A percentile compares a stretch with the other conserved stretches of the same genome.
phyloP scores from a whole-genome alignment of 1,284 basidiomycete genomes.

The Tilletia walkeri region DNA sequence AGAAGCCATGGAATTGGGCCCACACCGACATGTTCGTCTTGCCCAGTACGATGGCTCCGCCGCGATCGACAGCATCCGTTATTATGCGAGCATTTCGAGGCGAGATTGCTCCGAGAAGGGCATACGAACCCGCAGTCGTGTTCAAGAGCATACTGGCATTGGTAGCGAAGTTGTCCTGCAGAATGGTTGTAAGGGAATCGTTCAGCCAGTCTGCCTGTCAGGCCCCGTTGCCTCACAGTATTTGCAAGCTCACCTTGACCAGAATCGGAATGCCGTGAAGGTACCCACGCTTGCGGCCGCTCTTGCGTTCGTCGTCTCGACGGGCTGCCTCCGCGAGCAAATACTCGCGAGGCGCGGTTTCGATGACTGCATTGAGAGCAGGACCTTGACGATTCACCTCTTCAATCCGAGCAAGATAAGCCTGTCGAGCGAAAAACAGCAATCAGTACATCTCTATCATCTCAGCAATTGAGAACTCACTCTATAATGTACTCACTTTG shows the following conservation, averaged over 20 bases:
- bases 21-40: constrained; percentile 53
- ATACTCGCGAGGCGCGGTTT: constrained; percentile 63
- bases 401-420: constrained; percentile 69
- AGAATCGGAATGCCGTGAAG: constrained; percentile 71
- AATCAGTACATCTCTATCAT: background rate
- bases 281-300: constrained; percentile 60
- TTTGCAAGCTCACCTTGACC: constrained; percentile 59
- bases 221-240: too few relatives aligned
- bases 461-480: background rate
- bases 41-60: constrained; percentile 69
- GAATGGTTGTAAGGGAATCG: background rate
- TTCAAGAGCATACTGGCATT: constrained; percentile 65
- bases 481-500: constrained; percentile 58
- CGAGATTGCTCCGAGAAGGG: constrained; percentile 60
- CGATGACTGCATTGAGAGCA: constrained; percentile 65
- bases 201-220: background rate
- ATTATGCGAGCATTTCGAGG: constrained; percentile 67
- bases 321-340: constrained; percentile 56
- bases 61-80: constrained; percentile 59
- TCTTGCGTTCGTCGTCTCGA: constrained; percentile 63
- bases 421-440: constrained; percentile 55
- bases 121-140: constrained; percentile 61
- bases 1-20: constrained; percentile 60
- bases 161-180: constrained; percentile 66
- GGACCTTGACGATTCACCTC: constrained; percentile 65